Evolutionary conservation across 2,329 filamentous ascomycete species (phyloP), one percentile per base, ranked within the genome.

Genomic region (Fonsecaea monophora): DNA sequence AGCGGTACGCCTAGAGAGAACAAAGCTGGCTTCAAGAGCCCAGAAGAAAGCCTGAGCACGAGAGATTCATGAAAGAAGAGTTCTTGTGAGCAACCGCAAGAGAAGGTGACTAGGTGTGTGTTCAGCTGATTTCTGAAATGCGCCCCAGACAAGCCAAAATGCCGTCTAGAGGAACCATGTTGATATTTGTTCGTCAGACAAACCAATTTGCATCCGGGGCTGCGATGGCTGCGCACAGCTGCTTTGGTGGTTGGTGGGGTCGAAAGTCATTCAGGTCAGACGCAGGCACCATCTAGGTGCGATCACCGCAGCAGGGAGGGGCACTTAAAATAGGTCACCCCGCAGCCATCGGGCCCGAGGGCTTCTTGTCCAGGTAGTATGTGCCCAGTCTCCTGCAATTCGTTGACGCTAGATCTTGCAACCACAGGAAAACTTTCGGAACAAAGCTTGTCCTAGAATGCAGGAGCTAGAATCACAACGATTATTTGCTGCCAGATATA

Each of bases 61-160:
- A 37, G 53, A 55, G 2, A 8, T 18, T 55, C 53, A 37, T 53
- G 13, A 21, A 50, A 61, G 32, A 53, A 30, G 9, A 37, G 48
- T 15, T 21, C 18, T 50, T 50, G 18, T 25, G 45, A 25, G 45
- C 18, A 25, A 13, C 18, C 10, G 18, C 45, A 25, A 50, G 18
- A 50, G 45, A 50, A 25, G 48, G 38, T 40, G 45, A 38, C 32
- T 53, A 61, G 25, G 45, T 53, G 59, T 54, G 21, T 61, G 38
- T 61, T 61, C 59, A 61, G 59, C 59, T 61, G 59, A 40, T 40
- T 57, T 34, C 37, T 25, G 45, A 61, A 32, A 48, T 30, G 48
- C 59, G 48, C 18, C 7, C 9, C 58, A 25, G 45, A 21, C 45
- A 25, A 50, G 45, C 45, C 30, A 32, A 50, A 9, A 25, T 6